phyloP scores from a whole-genome alignment of 2,329 filamentous ascomycete species.

The Talaromyces sp. region DNA sequence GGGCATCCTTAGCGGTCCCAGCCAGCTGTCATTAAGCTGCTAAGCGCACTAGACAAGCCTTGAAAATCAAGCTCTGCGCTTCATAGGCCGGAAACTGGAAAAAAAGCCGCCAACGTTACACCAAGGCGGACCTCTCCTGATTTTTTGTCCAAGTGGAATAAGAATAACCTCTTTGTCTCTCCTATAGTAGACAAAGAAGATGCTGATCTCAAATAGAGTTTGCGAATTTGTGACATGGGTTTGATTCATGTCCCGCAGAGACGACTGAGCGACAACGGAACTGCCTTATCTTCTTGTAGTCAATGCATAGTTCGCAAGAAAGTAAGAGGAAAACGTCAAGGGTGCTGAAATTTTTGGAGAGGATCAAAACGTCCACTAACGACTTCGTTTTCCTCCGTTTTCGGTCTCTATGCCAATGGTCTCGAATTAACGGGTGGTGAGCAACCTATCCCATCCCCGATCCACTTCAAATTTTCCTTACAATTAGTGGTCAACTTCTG shows the following conservation, averaged over 20 bases:
- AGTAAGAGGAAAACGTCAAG: not conserved
- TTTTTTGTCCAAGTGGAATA: not conserved
- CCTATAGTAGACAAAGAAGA: too few species aligned
- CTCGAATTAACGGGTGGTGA: not conserved
- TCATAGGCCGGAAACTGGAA: not conserved
- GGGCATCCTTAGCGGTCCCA: not conserved
- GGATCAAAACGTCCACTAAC: not conserved
- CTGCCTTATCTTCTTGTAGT: too few species aligned
- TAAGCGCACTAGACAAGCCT: not conserved
- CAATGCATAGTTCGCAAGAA: not conserved
- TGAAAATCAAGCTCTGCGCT: not conserved
- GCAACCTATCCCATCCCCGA: not conserved
- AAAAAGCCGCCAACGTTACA: not conserved
- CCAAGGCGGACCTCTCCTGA: not conserved
- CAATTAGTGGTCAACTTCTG: not conserved
- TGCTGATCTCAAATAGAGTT: too few species aligned
- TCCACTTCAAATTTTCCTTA: not conserved
- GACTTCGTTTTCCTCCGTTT: not conserved
- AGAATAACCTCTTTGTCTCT: not conserved
- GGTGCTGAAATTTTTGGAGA: not conserved
- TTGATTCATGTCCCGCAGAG: too few species aligned
- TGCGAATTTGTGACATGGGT: too few species aligned
- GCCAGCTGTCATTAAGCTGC: not conserved
- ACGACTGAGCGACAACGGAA: too few species aligned
- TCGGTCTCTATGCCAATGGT: too few species aligned